Percentiles rank a stretch among this genome's conserved stretches.
phyloP scores from a whole-genome alignment of 2,329 filamentous ascomycete genomes.

The Penicillium psychrosexuale region DNA sequence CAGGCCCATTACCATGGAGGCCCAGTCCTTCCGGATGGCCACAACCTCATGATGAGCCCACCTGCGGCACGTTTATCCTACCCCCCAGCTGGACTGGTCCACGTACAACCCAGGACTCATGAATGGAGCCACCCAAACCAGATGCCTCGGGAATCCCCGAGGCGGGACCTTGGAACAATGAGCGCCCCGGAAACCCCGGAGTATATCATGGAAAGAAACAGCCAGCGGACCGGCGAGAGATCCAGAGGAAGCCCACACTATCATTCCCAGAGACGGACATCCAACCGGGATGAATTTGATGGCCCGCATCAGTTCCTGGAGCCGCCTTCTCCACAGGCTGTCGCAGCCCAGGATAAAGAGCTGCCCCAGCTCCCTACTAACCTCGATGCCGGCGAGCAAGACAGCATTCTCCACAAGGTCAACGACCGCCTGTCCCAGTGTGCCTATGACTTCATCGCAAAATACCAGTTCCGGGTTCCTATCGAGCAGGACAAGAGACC shows the following conservation, averaged over 20 bases:
- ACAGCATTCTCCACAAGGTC: conserved; percentile 73
- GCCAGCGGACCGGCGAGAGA: conserved; percentile 32
- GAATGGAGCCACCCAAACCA: conserved; percentile 36
- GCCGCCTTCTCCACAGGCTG: conserved; percentile 65
- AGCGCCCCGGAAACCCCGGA: conserved; percentile 35
- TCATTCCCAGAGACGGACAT: conserved; percentile 62
- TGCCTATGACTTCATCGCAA: conserved; percentile 85
- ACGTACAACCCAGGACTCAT: conserved; percentile 30
- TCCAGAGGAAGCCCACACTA: conserved; percentile 34
- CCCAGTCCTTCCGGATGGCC: conserved; percentile 26
- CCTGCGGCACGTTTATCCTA: conserved; percentile 29
- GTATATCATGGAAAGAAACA: conserved; percentile 37
- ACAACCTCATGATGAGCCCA: conserved; percentile 30
- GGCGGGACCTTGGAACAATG: conserved; percentile 33
- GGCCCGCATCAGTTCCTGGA: conserved; percentile 80
- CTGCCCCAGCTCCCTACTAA: conserved; percentile 79
- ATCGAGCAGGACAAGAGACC: conserved; percentile 78
- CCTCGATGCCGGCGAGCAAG: conserved; percentile 78
- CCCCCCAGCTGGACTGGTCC: conserved; percentile 31
- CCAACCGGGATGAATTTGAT: conserved; percentile 85
- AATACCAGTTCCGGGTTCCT: conserved; percentile 86
- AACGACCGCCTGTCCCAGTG: conserved; percentile 83
- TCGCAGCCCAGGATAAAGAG: conserved; percentile 74
- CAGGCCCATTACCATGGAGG: conserved; percentile 30
- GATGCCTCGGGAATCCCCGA: conserved; percentile 30